Evolutionary conservation across 352 stramenopile genomes (phyloP).

Genomic region (Pythium aristosporum): DNA sequence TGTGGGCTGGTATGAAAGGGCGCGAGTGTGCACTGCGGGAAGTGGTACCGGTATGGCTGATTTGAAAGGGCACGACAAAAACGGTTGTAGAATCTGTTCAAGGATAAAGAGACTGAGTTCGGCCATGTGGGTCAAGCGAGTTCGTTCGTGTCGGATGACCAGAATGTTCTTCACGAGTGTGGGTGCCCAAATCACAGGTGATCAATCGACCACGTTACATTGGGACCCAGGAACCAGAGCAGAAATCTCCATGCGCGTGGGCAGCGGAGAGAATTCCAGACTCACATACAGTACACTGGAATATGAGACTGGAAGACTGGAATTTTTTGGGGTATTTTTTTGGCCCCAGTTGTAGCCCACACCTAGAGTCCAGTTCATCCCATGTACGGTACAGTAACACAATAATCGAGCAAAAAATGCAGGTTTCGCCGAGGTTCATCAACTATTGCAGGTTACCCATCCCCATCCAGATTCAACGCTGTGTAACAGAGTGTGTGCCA

Average conservation of each 20-base stretch:
- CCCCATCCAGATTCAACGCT: slow-evolving; percentile 12
- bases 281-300: too few species aligned
- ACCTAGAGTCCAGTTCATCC: too few species aligned
- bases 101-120: too few species aligned
- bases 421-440: slow-evolving; percentile 17
- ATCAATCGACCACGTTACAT: background rate
- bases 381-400: slow-evolving; percentile 1
- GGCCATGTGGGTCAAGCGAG: background rate
- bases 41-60: background rate
- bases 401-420: slow-evolving; percentile 18
- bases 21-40: too few species aligned
- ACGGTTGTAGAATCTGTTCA: background rate
- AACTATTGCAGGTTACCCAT: slow-evolving; percentile 4
- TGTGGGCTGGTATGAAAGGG: background rate
- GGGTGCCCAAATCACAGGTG: background rate
- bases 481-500: too few species aligned
- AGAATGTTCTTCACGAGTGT: background rate
- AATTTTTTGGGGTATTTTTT: too few species aligned
- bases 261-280: too few species aligned
- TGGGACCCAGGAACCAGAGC: background rate
- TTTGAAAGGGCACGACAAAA: background rate
- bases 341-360: too few species aligned
- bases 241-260: background rate
- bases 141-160: background rate
- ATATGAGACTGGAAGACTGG: too few species aligned